Evolutionary conservation across 257 asterid species (phyloP).

Genomic region (Cinchona pubescens): DNA sequence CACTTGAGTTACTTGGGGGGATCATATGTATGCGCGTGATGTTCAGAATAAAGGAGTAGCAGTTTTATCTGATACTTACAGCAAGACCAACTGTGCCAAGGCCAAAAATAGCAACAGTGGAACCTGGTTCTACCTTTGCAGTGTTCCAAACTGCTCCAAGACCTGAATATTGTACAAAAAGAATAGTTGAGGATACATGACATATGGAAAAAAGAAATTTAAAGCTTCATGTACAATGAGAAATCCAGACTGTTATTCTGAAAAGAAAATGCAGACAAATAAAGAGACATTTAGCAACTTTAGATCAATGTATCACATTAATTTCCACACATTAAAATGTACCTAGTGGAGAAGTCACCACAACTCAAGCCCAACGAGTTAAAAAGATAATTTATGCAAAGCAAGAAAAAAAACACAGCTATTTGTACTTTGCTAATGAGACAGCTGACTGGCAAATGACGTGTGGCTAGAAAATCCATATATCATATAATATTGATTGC

Average conservation of each 20-base stretch:
- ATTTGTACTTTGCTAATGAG: neutral
- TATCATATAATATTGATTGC: neutral
- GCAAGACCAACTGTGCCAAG: constrained; percentile 98
- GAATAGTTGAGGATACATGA: neutral
- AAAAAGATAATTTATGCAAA: neutral
- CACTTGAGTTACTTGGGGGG: neutral
- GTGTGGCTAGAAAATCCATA: too few species aligned
- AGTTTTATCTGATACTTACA: constrained; percentile 43
- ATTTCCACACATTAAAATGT: neutral
- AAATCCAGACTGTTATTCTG: too few species aligned
- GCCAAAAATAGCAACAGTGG: constrained; percentile 92
- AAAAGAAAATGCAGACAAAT: neutral
- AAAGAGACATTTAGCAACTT: neutral
- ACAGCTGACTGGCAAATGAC: neutral
- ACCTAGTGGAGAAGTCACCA: neutral
- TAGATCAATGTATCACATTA: neutral
- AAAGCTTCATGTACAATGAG: neutral
- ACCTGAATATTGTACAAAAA: constrained; percentile 42
- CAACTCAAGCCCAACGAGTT: neutral
- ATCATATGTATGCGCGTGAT: neutral
- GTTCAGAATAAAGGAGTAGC: neutral
- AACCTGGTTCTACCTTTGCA: constrained; percentile 93
- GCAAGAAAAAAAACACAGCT: neutral
- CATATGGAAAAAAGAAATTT: neutral
- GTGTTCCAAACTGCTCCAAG: constrained; percentile 99